These are phyloP conservation scores for Debaryomyces castellii DNA, from an alignment of 805 yeast species.

Conservation along the genomic window DNA sequence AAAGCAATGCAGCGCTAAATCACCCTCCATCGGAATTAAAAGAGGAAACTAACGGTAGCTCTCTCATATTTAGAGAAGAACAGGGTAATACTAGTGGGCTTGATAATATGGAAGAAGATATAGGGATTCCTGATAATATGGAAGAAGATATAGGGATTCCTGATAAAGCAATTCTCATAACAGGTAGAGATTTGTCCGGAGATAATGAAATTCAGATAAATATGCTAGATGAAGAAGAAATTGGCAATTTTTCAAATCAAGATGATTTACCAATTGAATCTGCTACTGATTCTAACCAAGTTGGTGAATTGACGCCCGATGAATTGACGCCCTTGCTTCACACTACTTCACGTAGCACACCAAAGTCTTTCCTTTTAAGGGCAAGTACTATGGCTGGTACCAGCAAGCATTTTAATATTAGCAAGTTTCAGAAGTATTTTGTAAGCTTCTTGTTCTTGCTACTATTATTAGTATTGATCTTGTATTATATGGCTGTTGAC, in stretches of 20 bases:
- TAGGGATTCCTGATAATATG: not conserved
- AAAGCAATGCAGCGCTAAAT: not conserved
- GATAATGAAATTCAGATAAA: no score
- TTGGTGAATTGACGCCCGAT: not conserved
- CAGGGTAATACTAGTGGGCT: no score
- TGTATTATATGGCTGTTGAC: conserved; percentile 1
- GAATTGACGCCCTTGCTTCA: not conserved
- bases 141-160: not conserved
- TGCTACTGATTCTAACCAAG: no score
- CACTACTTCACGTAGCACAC: not conserved
- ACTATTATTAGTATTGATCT: not conserved
- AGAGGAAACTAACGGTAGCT: no score
- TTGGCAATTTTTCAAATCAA: not conserved
- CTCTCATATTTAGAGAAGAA: no score
- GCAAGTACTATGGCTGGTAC: not conserved
- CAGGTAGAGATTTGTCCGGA: not conserved
- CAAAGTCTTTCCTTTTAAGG: not conserved
- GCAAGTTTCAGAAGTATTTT: not conserved
- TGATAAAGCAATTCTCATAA: not conserved
- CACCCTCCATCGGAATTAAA: not conserved
- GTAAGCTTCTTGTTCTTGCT: not conserved
- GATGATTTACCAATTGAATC: not conserved
- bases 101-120: not conserved
- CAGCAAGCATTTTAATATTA: no score
- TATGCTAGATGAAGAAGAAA: no score